Evolutionary conservation across 306 rosid species (phyloP), one percentile per base, ranked within the genome.

Genomic region (Vigna hirtella): DNA sequence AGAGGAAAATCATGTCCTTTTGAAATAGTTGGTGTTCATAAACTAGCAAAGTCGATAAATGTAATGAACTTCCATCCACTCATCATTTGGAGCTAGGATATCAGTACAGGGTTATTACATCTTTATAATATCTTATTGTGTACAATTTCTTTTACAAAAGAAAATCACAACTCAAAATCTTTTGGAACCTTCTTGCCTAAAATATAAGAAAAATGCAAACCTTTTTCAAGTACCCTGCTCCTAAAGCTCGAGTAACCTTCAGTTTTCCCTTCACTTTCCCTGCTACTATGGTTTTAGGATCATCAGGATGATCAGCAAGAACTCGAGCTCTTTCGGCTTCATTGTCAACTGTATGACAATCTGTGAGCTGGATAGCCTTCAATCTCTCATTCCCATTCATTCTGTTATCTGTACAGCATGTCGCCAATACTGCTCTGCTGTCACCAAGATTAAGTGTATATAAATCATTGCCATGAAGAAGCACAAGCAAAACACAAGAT

Each of bases 141-240:
- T 45, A 22, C 13, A 42, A 2, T 24, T 59, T 24, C 26, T 36
- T 10, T 4, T 1, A 0, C 48, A 40, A 70, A 59, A 45, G 40
- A 67, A 58, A 22, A 66, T 57, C 48, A 62, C 49, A 34, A 68
- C 48, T 49, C 74, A 72, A 77, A 77, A 77, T 40, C 72, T 28
- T 52, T 66, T 61, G 70, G 36, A 76, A 76, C 72, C 67, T 74
- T 8, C 38, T 62, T 48, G 72, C 30, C 50, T 47, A 70, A 61
- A 62, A 40, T 40, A 47, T 57, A 40, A 42, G 7, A 78, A 40
- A 30, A 83, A 45, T 9, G 70, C 66, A 14, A 8, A 96, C 99
- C 99, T 91, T 91, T 86, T 96, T 96, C 86, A 96, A 83, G 91
- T 96, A 96, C 73, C 99, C 99, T 79, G 87, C 99, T 79, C 99